Conservation (phyloP, 2,329 filamentous ascomycete species). For the Aphanocladium album region DNA sequence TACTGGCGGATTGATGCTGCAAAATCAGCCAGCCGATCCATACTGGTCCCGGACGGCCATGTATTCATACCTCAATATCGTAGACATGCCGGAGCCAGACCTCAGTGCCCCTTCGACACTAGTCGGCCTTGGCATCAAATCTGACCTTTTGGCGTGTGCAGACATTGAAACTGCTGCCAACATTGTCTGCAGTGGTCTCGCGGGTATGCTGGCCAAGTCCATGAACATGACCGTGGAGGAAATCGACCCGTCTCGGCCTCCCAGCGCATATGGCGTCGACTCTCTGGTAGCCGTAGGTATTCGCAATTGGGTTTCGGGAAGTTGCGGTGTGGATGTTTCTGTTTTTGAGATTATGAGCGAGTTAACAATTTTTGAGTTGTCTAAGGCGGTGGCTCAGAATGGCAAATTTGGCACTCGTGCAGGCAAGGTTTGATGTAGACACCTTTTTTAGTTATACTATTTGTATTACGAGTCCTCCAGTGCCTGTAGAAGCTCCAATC, state of each 20-base stretch:
- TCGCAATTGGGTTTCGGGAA: constrained; percentile 45
- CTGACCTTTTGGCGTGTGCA: constrained; percentile 26
- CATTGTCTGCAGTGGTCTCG: constrained; percentile 33
- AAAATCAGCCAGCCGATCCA: constrained; percentile 48
- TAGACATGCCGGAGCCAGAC: constrained; percentile 38
- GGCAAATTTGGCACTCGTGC: constrained; percentile 23
- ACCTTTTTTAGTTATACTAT: background rate
- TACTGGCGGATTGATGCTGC: constrained; percentile 47
- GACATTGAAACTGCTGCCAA: constrained; percentile 25
- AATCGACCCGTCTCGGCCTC: constrained; percentile 36
- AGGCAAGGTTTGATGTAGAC: background rate
- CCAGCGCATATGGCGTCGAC: constrained; percentile 46
- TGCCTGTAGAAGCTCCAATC: background rate
- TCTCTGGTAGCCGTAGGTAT: constrained; percentile 48
- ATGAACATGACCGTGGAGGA: constrained; percentile 42
- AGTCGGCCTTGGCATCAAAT: constrained; percentile 24
- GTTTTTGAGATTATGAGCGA: constrained; percentile 45
- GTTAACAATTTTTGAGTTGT: constrained; percentile 34
- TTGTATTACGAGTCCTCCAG: background rate
- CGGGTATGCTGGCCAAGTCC: constrained; percentile 37
- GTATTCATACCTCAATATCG: constrained; percentile 42
- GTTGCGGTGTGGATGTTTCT: constrained; percentile 39
- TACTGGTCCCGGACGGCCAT: constrained; percentile 49
- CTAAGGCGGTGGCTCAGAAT: constrained; percentile 29
- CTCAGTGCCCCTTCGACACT: constrained; percentile 18